These are phyloP conservation scores for Neckera pumila DNA, from an alignment of 225 moss, liverwort and hornwort genomes.

Conservation along the genomic window DNA sequence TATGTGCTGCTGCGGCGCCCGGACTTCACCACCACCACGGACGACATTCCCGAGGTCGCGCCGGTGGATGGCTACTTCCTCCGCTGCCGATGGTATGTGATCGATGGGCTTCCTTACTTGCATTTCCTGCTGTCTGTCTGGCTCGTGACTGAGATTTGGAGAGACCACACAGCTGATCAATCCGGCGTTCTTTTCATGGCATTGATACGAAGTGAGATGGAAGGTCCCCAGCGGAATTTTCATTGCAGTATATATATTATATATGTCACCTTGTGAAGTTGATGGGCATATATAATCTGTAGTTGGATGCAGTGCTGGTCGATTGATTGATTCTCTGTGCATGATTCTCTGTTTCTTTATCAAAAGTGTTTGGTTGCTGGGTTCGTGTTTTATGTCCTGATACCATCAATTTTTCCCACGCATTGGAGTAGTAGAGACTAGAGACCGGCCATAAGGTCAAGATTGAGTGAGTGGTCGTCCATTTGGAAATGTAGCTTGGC, in stretches of 20 bases:
- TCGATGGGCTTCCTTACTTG: background rate
- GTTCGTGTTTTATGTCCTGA: background rate
- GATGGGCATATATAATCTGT: background rate
- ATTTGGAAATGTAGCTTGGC: background rate
- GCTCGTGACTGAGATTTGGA: background rate
- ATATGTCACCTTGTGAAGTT: background rate
- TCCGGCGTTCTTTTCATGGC: background rate
- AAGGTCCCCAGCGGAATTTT: background rate
- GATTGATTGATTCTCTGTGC: background rate
- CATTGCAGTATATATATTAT: background rate
- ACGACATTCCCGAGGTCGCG: slow-evolving; percentile 58
- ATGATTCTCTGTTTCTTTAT: background rate
- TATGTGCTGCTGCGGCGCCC: slow-evolving; percentile 59
- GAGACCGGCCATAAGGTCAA: background rate
- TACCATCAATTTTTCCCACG: background rate
- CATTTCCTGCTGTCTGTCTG: background rate
- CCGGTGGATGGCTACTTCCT: slow-evolving; percentile 59
- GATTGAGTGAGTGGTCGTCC: background rate
- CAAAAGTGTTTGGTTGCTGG: background rate
- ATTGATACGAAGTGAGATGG: background rate
- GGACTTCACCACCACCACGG: slow-evolving; percentile 45
- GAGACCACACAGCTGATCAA: background rate
- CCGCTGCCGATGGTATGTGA: slow-evolving; percentile 56
- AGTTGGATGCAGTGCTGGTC: background rate
- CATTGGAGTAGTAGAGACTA: background rate